Evolutionary conservation across 805 yeast genomes (phyloP).

Genomic region (Aciculoconidium aculeatum): DNA sequence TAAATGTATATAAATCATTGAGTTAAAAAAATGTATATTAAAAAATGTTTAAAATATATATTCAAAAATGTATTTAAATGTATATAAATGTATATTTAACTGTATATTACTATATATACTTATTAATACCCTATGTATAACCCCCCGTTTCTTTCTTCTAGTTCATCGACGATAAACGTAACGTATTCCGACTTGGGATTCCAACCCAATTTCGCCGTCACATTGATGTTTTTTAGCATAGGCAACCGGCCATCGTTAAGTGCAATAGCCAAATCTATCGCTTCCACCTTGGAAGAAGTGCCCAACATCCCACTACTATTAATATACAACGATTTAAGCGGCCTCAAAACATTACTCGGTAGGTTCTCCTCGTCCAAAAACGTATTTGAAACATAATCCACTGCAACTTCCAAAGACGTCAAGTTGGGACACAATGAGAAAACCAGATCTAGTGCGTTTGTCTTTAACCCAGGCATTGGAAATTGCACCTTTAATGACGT

Average conservation of each 20-base stretch:
- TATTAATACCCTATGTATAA: conserved; percentile 43
- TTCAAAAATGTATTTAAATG: too few species aligned
- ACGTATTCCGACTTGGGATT: conserved; percentile 43
- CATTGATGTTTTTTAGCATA: conserved; percentile 50
- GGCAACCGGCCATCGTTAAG: conserved; percentile 75
- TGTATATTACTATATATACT: too few species aligned
- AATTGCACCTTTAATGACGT: conserved; percentile 63
- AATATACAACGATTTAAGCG: conserved; percentile 58
- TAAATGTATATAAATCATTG: too few species aligned
- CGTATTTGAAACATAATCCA: conserved; percentile 62
- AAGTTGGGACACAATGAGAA: conserved; percentile 76
- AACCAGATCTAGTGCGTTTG: conserved; percentile 65
- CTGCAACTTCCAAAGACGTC: conserved; percentile 56
- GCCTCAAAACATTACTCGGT: conserved; percentile 26
- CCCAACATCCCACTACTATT: conserved; percentile 87
- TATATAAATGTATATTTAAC: too few species aligned
- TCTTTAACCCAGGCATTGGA: conserved; percentile 80
- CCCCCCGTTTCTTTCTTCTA: conserved; percentile 78
- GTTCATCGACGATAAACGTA: conserved; percentile 49
- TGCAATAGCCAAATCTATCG: conserved; percentile 85
- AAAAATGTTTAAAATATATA: too few species aligned
- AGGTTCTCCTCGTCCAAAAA: conserved; percentile 32
- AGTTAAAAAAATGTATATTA: too few species aligned
- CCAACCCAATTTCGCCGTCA: conserved; percentile 86
- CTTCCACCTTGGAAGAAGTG: conserved; percentile 74